A percentile compares a stretch with the other conserved stretches of the same genome.
These are phyloP conservation scores for Vickermania ingenoplastis DNA, from an alignment of 208 protist genomes.

Conservation along the genomic window DNA sequence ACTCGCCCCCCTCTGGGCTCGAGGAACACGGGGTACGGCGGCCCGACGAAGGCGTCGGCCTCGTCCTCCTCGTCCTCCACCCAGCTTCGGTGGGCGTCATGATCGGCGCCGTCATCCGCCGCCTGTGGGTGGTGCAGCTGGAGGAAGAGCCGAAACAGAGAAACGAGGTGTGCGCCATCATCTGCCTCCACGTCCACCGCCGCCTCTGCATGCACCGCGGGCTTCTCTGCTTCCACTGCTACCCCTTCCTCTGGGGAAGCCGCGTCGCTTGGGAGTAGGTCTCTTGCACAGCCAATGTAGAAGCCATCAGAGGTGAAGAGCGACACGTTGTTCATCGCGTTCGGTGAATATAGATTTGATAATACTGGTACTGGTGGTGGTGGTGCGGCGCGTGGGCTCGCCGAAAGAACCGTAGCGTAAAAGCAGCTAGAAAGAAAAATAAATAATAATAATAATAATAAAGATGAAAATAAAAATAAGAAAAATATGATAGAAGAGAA, in stretches of 20 bases:
- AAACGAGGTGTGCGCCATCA: constrained; percentile 40
- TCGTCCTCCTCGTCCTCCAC: constrained; percentile 8
- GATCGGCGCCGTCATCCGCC: neutral
- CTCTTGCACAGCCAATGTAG: neutral
- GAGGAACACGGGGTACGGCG: neutral
- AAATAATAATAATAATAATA: no score
- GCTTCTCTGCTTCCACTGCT: neutral
- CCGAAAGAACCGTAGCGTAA: no score
- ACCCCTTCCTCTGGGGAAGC: neutral
- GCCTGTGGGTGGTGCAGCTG: constrained; percentile 33
- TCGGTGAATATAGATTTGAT: no score
- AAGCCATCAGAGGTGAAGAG: neutral
- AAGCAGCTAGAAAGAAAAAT: no score
- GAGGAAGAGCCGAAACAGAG: constrained; percentile 54
- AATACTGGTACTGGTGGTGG: no score
- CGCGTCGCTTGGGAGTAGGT: neutral
- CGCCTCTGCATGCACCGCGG: no score
- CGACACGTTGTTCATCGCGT: no score
- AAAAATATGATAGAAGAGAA: no score
- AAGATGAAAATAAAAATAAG: no score
- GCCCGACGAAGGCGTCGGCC: neutral
- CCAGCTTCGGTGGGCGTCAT: no score
- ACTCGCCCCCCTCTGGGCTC: no score
- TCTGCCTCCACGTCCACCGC: neutral
- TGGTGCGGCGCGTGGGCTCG: no score